These are phyloP conservation scores for Entelexis paramagnoliae DNA, from an alignment of 1,139 yeast genomes.

Conservation along the genomic window DNA sequence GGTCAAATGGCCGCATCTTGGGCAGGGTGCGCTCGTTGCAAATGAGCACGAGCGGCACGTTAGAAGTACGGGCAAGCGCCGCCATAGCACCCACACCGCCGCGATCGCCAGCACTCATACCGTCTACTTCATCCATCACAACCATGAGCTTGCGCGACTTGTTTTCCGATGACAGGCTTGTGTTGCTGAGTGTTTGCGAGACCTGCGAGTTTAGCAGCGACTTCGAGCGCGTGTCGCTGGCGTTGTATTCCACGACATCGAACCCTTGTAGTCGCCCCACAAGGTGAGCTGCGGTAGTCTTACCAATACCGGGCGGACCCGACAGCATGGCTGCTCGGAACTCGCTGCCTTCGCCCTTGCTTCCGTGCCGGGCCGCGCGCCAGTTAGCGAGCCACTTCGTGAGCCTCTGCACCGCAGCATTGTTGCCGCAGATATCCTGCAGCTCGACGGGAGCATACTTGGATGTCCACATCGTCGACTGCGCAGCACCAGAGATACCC, in stretches of 20 bases:
- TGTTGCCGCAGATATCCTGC: constrained; percentile 83
- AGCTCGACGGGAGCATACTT: constrained; percentile 77
- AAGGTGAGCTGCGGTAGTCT: constrained; percentile 82
- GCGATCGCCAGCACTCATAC: constrained; percentile 97
- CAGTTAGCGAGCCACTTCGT: constrained; percentile 69
- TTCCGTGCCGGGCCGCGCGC: constrained; percentile 50
- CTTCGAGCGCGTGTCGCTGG: constrained; percentile 88
- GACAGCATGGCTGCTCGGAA: constrained; percentile 77
- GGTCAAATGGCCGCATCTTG: constrained; percentile 92
- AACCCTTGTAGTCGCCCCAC: constrained; percentile 74
- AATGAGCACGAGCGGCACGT: constrained; percentile 81
- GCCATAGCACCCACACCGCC: constrained; percentile 98
- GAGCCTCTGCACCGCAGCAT: constrained; percentile 57
- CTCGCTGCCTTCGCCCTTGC: constrained; percentile 47
- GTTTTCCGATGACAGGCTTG: constrained; percentile 55
- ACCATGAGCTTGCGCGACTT: constrained; percentile 31
- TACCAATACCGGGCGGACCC: constrained; percentile 97
- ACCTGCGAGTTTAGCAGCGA: constrained; percentile 56
- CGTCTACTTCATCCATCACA: constrained; percentile 98
- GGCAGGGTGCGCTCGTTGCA: constrained; percentile 90
- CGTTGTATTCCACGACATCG: constrained; percentile 76
- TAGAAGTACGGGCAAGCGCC: constrained; percentile 70
- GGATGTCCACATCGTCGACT: constrained; percentile 62
- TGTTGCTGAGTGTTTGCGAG: constrained; percentile 63
- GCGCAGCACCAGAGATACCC: constrained; percentile 1